phyloP scores from a whole-genome alignment of 2,329 filamentous ascomycete species.

The Chlorencoelia australis region DNA sequence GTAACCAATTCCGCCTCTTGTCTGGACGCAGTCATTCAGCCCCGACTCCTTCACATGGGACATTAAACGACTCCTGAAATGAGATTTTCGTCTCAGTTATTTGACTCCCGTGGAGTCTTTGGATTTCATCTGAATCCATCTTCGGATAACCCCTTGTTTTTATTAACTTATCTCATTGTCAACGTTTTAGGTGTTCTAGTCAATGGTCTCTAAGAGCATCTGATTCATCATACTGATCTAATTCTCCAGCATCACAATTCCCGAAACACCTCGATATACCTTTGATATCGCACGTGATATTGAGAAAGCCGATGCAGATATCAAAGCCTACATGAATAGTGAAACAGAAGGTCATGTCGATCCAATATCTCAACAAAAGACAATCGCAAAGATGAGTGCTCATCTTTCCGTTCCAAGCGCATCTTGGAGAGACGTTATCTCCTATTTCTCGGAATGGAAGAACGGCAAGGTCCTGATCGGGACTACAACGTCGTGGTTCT shows the following conservation, averaged over 20 bases:
- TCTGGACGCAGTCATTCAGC: too few species aligned
- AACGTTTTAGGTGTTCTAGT: too few species aligned
- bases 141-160: too few species aligned
- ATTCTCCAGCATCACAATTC: slow-evolving; percentile 74
- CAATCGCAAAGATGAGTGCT: slow-evolving; percentile 41
- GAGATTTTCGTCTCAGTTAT: too few species aligned
- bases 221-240: too few species aligned
- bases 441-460: slow-evolving; percentile 59
- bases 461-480: slow-evolving; percentile 64
- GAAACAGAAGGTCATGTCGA: slow-evolving; percentile 39
- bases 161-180: too few species aligned
- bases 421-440: slow-evolving; percentile 56
- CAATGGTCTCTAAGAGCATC: too few species aligned
- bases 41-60: too few species aligned
- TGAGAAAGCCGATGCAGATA: slow-evolving; percentile 64
- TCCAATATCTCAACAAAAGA: slow-evolving; percentile 38
- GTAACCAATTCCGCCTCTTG: too few species aligned
- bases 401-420: slow-evolving; percentile 56
- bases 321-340: slow-evolving; percentile 47
- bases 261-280: slow-evolving; percentile 75
- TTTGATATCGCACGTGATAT: slow-evolving; percentile 71
- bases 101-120: too few species aligned
- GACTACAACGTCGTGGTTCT: slow-evolving; percentile 74
- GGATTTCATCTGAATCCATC: too few species aligned
- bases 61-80: too few species aligned